Evolutionary conservation across 768 basidiomycete genomes (phyloP).

Genomic region (Leucosporidium scottii): DNA sequence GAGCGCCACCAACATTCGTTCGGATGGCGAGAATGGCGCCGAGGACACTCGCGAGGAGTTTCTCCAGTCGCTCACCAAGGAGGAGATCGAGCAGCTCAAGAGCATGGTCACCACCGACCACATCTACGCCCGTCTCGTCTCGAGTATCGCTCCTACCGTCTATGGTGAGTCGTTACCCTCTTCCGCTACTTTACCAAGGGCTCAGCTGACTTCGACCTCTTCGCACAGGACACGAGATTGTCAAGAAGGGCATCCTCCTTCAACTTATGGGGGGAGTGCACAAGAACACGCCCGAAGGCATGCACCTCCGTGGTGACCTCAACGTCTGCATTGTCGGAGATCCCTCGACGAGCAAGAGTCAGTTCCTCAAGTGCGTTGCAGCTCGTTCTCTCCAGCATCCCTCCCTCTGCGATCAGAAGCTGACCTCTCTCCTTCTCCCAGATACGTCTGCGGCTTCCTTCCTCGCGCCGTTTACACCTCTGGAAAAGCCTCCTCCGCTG

Average conservation of each 20-base stretch:
- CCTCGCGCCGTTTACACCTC: conserved; percentile 98
- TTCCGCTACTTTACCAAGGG: not conserved
- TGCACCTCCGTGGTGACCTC: conserved; percentile 96
- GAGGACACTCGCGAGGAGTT: conserved; percentile 59
- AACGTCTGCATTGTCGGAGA: conserved; percentile 98
- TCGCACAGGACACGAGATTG: conserved; percentile 73
- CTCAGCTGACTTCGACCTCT: not conserved
- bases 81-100: conserved; percentile 90
- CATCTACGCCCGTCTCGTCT: conserved; percentile 87
- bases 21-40: conserved; percentile 70
- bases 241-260: conserved; percentile 91
- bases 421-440: conserved; percentile 40
- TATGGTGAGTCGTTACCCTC: conserved; percentile 51
- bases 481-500: conserved; percentile 98
- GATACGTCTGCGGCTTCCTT: conserved; percentile 95
- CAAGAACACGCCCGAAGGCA: conserved; percentile 91
- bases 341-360: conserved; percentile 94
- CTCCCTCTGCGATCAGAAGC: conserved; percentile 9
- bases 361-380: conserved; percentile 81
- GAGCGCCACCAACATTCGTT: conserved; percentile 72
- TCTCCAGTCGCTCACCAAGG: conserved; percentile 78
- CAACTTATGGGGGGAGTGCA: conserved; percentile 99
- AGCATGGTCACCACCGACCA: conserved; percentile 90
- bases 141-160: conserved; percentile 93
- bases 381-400: not conserved